Conservation (phyloP, 2,329 filamentous ascomycete genomes). For the Exophiala sp. region DNA sequence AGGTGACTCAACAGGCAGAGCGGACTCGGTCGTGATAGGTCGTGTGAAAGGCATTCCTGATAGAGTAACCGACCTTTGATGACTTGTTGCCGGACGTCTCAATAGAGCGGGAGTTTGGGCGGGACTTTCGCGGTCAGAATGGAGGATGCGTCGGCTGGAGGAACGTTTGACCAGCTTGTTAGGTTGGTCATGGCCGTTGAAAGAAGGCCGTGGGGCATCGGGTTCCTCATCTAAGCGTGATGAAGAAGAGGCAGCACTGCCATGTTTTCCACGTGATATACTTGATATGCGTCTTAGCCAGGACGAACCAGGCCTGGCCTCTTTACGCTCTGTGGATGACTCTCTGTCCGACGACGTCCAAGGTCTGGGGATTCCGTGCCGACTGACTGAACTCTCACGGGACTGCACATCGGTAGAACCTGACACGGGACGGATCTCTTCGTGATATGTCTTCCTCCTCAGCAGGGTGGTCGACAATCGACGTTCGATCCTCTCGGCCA, state of each 20-base stretch:
- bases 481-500: constrained; percentile 16
- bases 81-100: constrained; percentile 60
- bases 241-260: constrained; percentile 32
- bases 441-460: constrained; percentile 13
- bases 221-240: constrained; percentile 17
- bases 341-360: constrained; percentile 22
- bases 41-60: constrained; percentile 20
- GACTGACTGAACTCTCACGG: constrained; percentile 26
- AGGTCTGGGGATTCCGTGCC: constrained; percentile 23
- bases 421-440: constrained; percentile 10
- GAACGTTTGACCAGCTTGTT: constrained; percentile 64
- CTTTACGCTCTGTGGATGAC: constrained; percentile 20
- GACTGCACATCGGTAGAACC: constrained; percentile 19
- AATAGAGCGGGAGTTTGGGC: constrained; percentile 42
- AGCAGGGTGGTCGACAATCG: constrained; percentile 20
- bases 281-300: constrained; percentile 28
- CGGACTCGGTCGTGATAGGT: constrained; percentile 16
- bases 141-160: constrained; percentile 50
- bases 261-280: constrained; percentile 16
- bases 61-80: constrained; percentile 57
- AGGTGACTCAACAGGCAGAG: constrained; percentile 6
- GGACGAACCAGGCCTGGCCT: constrained; percentile 20
- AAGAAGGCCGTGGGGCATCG: constrained; percentile 7
- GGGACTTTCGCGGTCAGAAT: constrained; percentile 38
- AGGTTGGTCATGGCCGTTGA: constrained; percentile 36